These are phyloP conservation scores for Suhomyces choctaworum DNA, from an alignment of 1,139 yeast species.

Conservation along the genomic window DNA sequence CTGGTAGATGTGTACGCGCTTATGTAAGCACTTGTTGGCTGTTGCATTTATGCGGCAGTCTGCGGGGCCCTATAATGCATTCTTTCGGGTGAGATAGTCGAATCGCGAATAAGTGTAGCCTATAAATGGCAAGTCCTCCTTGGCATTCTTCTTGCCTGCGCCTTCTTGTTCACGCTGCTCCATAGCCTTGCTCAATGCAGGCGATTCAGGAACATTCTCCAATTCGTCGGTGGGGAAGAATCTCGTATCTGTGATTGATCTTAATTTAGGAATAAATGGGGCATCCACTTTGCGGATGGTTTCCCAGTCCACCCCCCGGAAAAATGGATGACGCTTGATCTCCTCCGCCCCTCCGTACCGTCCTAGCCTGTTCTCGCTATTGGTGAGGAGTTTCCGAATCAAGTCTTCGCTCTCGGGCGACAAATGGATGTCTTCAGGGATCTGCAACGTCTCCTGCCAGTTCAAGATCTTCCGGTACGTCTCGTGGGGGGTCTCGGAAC, in stretches of 20 bases:
- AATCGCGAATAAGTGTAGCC: slow-evolving; percentile 95
- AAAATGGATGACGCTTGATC: slow-evolving; percentile 88
- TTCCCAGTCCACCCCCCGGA: slow-evolving; percentile 96
- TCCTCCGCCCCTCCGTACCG: slow-evolving; percentile 93
- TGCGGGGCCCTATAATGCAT: slow-evolving; percentile 59
- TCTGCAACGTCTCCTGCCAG: slow-evolving; percentile 90
- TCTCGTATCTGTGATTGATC: slow-evolving; percentile 91
- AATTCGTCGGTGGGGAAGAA: slow-evolving; percentile 98
- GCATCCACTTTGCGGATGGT: slow-evolving; percentile 91
- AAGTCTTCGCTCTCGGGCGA: slow-evolving; percentile 94
- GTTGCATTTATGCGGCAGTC: no score
- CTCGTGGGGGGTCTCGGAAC: slow-evolving; percentile 98
- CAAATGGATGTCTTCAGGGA: slow-evolving; percentile 94
- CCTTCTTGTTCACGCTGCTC: slow-evolving; percentile 52
- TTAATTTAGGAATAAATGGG: slow-evolving; percentile 75
- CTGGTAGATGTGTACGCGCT: no score
- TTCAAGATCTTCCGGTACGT: slow-evolving; percentile 92
- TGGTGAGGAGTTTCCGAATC: slow-evolving; percentile 77
- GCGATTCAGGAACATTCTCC: slow-evolving; percentile 92
- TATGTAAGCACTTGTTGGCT: no score
- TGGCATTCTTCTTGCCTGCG: slow-evolving; percentile 46
- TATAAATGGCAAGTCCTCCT: slow-evolving; percentile 91
- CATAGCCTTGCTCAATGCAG: slow-evolving; percentile 77
- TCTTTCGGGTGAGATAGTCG: slow-evolving; percentile 85
- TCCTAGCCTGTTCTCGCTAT: slow-evolving; percentile 84